A percentile compares a stretch with the other conserved stretches of the same genome.
Evolutionary conservation across 1,284 basidiomycete genomes (phyloP).

Genomic region (Pyrrhoderma noxium): DNA sequence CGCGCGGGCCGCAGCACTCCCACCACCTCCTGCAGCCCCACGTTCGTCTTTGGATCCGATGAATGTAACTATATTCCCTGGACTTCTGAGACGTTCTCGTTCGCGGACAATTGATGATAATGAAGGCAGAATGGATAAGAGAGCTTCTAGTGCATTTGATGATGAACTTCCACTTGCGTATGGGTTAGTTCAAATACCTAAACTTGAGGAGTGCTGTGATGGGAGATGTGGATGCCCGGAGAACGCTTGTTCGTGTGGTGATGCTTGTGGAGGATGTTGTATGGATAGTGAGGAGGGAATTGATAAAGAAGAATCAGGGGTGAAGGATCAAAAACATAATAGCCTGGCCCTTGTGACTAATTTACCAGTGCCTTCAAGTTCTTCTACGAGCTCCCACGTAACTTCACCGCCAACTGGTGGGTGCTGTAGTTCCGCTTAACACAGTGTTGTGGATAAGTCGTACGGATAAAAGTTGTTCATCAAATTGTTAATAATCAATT

Average conservation of each 20-base stretch:
- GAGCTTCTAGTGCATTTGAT: not conserved
- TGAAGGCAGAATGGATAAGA: too few species aligned
- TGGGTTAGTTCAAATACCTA: slow-evolving; percentile 28
- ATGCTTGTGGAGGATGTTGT: slow-evolving; percentile 46
- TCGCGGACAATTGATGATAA: too few species aligned
- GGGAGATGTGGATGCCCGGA: slow-evolving; percentile 39
- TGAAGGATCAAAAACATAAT: not conserved
- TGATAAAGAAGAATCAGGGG: not conserved
- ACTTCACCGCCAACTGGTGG: too few species aligned
- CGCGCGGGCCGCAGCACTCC: slow-evolving; percentile 46
- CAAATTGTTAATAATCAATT: too few species aligned
- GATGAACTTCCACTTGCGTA: not conserved
- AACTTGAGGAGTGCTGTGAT: slow-evolving; percentile 52
- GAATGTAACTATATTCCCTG: slow-evolving; percentile 42
- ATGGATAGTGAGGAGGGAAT: slow-evolving; percentile 23
- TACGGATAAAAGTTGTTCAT: too few species aligned
- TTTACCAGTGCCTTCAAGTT: too few species aligned
- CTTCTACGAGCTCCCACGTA: too few species aligned
- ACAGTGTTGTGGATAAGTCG: too few species aligned
- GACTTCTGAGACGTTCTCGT: slow-evolving; percentile 26
- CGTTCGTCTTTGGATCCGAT: slow-evolving; percentile 39
- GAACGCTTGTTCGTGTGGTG: slow-evolving; percentile 44
- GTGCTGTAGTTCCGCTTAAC: too few species aligned
- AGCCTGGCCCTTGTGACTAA: too few species aligned
- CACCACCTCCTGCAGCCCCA: slow-evolving; percentile 48